phyloP scores from a whole-genome alignment of 169 alveolate genomes.

The Eimeria acervulina region DNA sequence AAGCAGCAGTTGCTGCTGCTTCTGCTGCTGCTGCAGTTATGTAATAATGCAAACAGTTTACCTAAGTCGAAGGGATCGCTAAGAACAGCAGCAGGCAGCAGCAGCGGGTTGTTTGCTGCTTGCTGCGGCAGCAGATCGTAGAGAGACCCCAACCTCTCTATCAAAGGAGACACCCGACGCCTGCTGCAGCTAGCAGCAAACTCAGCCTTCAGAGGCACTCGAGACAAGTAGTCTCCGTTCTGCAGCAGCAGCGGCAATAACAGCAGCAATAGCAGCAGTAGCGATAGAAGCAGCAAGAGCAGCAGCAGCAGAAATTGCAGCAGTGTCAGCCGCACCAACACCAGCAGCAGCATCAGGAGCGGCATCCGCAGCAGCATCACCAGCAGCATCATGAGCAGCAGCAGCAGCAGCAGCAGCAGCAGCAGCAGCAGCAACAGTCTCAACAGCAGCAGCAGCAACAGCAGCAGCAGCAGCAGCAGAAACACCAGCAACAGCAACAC shows the following conservation, averaged over 20 bases:
- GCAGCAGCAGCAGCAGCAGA: background rate
- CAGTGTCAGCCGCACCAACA: background rate
- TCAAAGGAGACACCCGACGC: background rate
- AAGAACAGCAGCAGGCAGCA: background rate
- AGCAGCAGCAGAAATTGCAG: background rate
- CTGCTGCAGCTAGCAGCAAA: constrained; percentile 27
- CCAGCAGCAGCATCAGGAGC: no score
- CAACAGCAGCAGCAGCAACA: background rate
- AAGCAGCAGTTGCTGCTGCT: background rate
- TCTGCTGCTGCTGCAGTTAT: background rate
- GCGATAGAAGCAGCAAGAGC: background rate
- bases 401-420: no score
- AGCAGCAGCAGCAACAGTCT: background rate
- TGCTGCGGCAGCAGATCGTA: background rate
- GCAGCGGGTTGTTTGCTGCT: background rate
- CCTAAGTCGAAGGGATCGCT: constrained; percentile 12
- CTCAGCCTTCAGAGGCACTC: constrained; percentile 49
- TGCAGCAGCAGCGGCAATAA: constrained; percentile 3
- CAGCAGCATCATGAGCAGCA: no score
- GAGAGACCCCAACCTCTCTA: background rate
- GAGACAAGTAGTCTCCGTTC: constrained; percentile 38
- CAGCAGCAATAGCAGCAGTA: background rate
- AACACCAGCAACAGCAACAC: background rate
- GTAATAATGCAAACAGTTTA: background rate
- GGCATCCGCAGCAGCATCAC: no score